Evolutionary conservation across 192 early-diverging fungal genomes (phyloP), one percentile per base, ranked within the genome.

Genomic region (Bifiguratus adelaidae): DNA sequence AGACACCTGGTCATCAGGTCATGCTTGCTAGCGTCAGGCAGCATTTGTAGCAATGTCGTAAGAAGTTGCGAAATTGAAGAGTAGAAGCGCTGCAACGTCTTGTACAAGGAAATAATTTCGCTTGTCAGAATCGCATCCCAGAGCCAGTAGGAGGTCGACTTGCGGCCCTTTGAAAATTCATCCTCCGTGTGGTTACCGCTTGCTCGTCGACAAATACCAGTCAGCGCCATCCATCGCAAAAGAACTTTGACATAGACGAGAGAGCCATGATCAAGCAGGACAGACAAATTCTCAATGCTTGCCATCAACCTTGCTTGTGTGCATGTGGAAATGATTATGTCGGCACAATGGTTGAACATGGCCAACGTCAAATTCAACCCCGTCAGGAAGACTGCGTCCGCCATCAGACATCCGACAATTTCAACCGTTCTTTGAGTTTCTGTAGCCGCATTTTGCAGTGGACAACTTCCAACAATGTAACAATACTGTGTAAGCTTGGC

Each of bases 211-310:
- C 48, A 44, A 0, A 58, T 15, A 5, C 52, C 50, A 6, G 53
- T 64, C 2, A 67, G 20, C 2, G 50, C 59, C 65, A 77, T 63
- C 74, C 74, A 77, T 7, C 61, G 47, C n/a, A 77, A 27, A 15
- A 77, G 35, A 5, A 65, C 44, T 30, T 71, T 54, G n/a, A 65
- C 56, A 42, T 71, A 77, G 2, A 77, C 45, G 21, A 77, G 45
- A n/a, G n/a, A n/a, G n/a, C 62, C 61, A 73, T 18, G 48, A 15
- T 9, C 63, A 52, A 21, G 21, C 13, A 19, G 41, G 41, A 2
- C 9, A 20, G 2, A 26, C 44, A 30, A 18, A 30, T 3, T 45
- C 27, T 19, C 12, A 19, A 2, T 15, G 19, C 11, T 45, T 12
- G 7, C 21, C 3, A 23, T 45, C n/a, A 2, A 30, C 27, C 15